Evolutionary conservation across 805 yeast species (phyloP), one percentile per base, ranked within the genome.

Genomic region (Candida koratica): DNA sequence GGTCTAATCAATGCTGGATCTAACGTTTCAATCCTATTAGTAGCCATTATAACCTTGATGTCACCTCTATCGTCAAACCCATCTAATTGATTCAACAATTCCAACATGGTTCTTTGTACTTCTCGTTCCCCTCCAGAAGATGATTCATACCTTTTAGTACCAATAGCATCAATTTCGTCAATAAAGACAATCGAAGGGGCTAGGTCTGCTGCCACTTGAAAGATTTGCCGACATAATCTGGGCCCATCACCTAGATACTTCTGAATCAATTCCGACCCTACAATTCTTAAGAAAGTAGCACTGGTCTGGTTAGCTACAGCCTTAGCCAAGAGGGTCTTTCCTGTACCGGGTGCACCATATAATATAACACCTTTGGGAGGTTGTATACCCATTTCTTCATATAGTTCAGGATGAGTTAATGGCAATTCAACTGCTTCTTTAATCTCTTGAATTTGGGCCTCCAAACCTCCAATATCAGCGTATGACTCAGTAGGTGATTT

Each of bases 171-270:
- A 55, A 93, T 90, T 68, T 93, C 98, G 67, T 93, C 98, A 47
- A 93, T 93, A 55, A 93, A 93, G 24, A 93, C 96, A 66, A 93
- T 93, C n/a, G 96, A 81, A 25, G 98, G 98, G 0, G 98, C 96
- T 60, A 88, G 82, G 47, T 93, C 98, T 17, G 89, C 93, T 2
- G 98, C 98, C 32, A 88, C 85, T 62, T 89, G 94, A 73, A 93
- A 93, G 41, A 93, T 79, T 53, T 94, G 97, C 58, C 98, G 74
- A 58, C 87, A 80, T 51, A 93, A 73, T 50, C 97, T 77, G 37
- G 98, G 97, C 41, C 98, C 98, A 60, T 93, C 98, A 58, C 98
- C 98, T 19, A 94, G 70, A 56, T 93, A 93, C 60, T 93, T 93
- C 59, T 93, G 98, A 56, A 93, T 89, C 55, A 93, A 76, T 63